Conservation (phyloP, 306 rosid species). For the Malus sylvestris region DNA sequence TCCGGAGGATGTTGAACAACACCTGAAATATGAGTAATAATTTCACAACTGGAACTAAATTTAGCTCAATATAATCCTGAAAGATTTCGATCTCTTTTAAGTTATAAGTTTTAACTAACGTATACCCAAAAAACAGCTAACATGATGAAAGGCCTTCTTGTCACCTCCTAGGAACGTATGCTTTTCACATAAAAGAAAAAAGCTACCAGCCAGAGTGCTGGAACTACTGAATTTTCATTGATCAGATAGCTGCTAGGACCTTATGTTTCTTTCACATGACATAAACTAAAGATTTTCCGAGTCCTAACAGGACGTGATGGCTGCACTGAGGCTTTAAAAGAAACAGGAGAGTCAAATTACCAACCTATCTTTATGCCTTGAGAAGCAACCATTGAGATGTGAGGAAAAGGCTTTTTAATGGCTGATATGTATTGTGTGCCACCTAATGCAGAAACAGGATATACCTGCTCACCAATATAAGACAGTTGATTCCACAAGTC, state of each 20-base stretch:
- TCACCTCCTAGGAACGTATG: not conserved
- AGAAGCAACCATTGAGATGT: slow-evolving; percentile 80
- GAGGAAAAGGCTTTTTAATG: slow-evolving; percentile 72
- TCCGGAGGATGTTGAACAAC: not conserved
- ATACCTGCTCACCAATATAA: slow-evolving; percentile 46
- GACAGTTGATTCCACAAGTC: slow-evolving; percentile 1
- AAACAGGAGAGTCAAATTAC: slow-evolving; percentile 2
- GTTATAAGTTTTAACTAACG: not conserved
- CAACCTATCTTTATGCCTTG: slow-evolving; percentile 78
- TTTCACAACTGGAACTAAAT: not conserved
- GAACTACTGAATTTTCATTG: not conserved
- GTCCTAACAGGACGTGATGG: not conserved
- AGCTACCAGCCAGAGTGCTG: not conserved
- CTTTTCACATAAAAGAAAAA: not conserved
- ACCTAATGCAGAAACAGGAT: slow-evolving; percentile 88
- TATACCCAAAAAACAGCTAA: not conserved
- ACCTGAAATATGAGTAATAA: not conserved
- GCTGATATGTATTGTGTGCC: slow-evolving; percentile 71
- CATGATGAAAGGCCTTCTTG: not conserved
- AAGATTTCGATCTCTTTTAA: not conserved
- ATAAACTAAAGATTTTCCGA: not conserved
- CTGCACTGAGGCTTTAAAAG: not conserved
- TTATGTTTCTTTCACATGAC: not conserved
- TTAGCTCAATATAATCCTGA: not conserved
- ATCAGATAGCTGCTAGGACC: not conserved